Evolutionary conservation across 805 yeast species (phyloP).

Genomic region (Lipomyces mesembrius): DNA sequence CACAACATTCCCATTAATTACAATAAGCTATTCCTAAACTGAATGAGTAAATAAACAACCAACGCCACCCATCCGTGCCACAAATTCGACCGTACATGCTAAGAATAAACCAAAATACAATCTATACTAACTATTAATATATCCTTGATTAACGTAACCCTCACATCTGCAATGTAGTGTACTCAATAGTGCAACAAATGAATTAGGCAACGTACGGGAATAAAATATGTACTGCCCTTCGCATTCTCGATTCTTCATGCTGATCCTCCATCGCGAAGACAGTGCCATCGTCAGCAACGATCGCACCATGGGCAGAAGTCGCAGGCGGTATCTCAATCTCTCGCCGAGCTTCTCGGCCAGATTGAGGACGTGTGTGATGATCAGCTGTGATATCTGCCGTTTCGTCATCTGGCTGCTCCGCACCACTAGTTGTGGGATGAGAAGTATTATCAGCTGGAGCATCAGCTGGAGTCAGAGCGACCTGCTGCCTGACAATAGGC

Average conservation of each 20-base stretch:
- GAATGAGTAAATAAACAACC: neutral
- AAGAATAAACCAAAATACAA: neutral
- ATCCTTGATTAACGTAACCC: no score
- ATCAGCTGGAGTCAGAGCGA: neutral
- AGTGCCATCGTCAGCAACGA: slow-evolving; percentile 4
- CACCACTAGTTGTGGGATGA: neutral
- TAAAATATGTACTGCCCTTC: slow-evolving; percentile 8
- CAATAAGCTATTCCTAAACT: neutral
- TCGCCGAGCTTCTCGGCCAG: neutral
- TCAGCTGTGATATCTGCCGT: neutral
- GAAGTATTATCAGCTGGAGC: neutral
- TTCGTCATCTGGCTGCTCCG: neutral
- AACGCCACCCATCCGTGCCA: neutral
- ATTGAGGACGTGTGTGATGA: neutral
- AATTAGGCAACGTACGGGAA: slow-evolving; percentile 1
- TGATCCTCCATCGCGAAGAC: slow-evolving; percentile 1
- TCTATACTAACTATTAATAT: no score
- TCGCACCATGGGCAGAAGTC: neutral
- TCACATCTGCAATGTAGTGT: no score
- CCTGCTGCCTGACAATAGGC: neutral
- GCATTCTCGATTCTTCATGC: neutral
- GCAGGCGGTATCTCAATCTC: neutral
- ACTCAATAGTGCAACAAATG: neutral
- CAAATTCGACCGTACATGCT: neutral
- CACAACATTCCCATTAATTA: neutral